Conservation (phyloP, 73 alveolate species). For the Blepharisma stoltei region DNA sequence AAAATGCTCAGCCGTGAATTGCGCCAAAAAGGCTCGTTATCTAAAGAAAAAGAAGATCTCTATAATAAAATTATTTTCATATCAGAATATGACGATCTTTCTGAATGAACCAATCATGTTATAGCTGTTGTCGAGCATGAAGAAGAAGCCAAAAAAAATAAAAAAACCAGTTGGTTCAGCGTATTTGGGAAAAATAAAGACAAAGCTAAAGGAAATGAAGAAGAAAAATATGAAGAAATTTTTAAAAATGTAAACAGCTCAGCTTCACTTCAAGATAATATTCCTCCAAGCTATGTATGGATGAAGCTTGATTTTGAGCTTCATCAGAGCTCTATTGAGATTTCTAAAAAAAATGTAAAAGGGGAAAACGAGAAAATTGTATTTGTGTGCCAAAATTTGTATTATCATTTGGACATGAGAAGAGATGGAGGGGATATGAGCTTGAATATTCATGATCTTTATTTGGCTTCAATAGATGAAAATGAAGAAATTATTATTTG, state of each 20-base stretch:
- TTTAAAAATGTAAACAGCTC: not conserved
- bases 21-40: not conserved
- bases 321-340: not conserved
- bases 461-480: too few relatives aligned
- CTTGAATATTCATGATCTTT: too few relatives aligned
- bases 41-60: not conserved
- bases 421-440: too few relatives aligned
- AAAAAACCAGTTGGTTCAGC: not conserved
- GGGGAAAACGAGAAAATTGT: not conserved
- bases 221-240: not conserved
- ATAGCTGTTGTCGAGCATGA: not conserved
- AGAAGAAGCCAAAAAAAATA: not conserved
- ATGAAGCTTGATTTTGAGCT: not conserved
- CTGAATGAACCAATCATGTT: constrained; percentile 19
- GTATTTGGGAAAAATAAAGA: not conserved
- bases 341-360: not conserved
- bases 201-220: not conserved
- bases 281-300: constrained; percentile 2
- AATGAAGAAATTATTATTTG: too few relatives aligned
- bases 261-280: not conserved
- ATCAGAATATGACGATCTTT: not conserved
- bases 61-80: not conserved
- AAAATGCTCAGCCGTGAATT: not conserved
- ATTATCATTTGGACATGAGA: too few relatives aligned
- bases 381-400: too few relatives aligned